phyloP scores from a whole-genome alignment of 129 eudicot species.

The Tagetes patula region DNA sequence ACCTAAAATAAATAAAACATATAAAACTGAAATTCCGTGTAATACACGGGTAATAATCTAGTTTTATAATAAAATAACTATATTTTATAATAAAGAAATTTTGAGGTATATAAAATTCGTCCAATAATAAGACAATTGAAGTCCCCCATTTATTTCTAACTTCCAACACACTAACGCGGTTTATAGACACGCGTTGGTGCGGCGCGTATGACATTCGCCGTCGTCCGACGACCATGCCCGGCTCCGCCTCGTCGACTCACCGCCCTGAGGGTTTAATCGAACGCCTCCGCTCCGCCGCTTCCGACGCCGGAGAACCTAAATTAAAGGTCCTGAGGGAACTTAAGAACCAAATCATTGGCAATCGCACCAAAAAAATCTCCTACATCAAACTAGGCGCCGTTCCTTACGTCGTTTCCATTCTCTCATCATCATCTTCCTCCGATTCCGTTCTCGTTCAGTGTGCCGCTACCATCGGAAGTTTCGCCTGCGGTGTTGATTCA shows the following conservation, averaged over 20 bases:
- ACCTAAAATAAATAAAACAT: too few species aligned
- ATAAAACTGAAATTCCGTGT: too few species aligned
- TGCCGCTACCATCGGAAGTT: constrained; percentile 88
- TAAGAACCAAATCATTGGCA: constrained; percentile 90
- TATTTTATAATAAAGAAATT: not conserved
- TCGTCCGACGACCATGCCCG: constrained; percentile 51
- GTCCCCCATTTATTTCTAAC: constrained; percentile 8
- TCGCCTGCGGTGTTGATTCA: constrained; percentile 80
- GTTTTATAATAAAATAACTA: too few species aligned
- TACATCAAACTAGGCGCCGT: constrained; percentile 86
- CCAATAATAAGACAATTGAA: constrained; percentile 18
- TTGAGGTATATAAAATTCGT: constrained; percentile 23
- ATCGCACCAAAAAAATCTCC: constrained; percentile 75
- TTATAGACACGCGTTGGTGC: constrained; percentile 36
- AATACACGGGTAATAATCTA: too few species aligned
- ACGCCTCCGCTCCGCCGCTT: constrained; percentile 53
- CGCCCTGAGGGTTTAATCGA: constrained; percentile 65
- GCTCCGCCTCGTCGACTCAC: constrained; percentile 52
- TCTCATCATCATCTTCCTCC: constrained; percentile 41
- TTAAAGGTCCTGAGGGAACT: constrained; percentile 72
- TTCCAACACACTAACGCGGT: constrained; percentile 28
- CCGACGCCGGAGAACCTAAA: constrained; percentile 51
- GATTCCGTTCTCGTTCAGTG: constrained; percentile 63
- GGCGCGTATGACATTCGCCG: constrained; percentile 43
- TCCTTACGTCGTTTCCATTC: constrained; percentile 62